Percentiles rank a stretch among this genome's conserved stretches.
phyloP scores from a whole-genome alignment of 495 filamentous ascomycete species.

The Talaromyces thailandensis region DNA sequence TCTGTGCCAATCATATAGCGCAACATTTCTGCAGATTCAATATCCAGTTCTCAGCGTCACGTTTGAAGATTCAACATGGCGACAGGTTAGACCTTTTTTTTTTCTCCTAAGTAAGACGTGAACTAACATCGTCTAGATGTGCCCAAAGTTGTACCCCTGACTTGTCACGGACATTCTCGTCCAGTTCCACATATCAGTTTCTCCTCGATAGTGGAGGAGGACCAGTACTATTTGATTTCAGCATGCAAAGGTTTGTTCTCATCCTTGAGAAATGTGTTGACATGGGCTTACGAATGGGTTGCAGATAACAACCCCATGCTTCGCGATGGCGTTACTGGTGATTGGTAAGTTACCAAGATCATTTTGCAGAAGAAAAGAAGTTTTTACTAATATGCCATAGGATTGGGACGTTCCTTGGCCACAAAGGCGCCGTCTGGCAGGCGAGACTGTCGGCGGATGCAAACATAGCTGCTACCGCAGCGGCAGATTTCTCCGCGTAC shows the following conservation, averaged over 20 bases:
- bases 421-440: conserved; percentile 98
- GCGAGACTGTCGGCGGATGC: conserved; percentile 84
- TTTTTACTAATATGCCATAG: conserved; percentile 26
- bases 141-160: conserved; percentile 77
- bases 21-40: not conserved
- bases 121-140: conserved; percentile 32
- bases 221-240: conserved; percentile 91
- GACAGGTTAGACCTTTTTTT: not conserved
- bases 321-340: conserved; percentile 89
- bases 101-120: not conserved
- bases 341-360: no score
- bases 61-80: not conserved
- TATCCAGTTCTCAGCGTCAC: not conserved
- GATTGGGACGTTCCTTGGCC: conserved; percentile 97
- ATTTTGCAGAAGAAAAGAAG: no score
- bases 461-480: conserved; percentile 79
- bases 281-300: not conserved
- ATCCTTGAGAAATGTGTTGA: not conserved
- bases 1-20: not conserved
- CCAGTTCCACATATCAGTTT: conserved; percentile 94
- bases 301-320: conserved; percentile 97
- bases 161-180: conserved; percentile 94
- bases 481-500: conserved; percentile 92
- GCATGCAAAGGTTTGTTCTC: conserved; percentile 77
- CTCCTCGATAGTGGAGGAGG: conserved; percentile 76